phyloP scores from a whole-genome alignment of 495 filamentous ascomycete genomes.

The Aspergillus campestris region DNA sequence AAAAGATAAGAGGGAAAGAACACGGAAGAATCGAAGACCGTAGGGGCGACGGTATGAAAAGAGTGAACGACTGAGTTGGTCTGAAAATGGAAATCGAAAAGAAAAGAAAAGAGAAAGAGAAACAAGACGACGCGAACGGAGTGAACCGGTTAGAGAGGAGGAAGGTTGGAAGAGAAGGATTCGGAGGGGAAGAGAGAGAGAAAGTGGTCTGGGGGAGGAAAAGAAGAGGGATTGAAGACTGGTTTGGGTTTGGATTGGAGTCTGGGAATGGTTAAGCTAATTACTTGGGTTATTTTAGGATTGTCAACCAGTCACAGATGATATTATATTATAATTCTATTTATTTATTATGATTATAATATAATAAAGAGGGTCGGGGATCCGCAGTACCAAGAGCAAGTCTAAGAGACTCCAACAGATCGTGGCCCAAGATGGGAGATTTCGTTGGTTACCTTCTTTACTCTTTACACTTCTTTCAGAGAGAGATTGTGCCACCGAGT shows the following conservation, averaged over 20 bases:
- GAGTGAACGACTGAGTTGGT: slow-evolving; percentile 28
- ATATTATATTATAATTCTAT: neutral
- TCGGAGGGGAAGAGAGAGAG: neutral
- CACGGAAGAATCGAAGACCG: slow-evolving; percentile 3
- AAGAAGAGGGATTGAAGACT: too few species aligned
- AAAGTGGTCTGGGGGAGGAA: neutral
- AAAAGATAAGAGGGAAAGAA: neutral
- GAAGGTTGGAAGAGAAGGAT: slow-evolving; percentile 4
- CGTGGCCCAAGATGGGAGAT: slow-evolving; percentile 2
- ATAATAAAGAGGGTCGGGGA: slow-evolving; percentile 1
- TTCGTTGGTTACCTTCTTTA: neutral
- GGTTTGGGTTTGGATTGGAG: slow-evolving; percentile 4
- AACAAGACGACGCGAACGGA: slow-evolving; percentile 4
- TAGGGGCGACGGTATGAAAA: slow-evolving; percentile 8
- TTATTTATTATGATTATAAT: slow-evolving; percentile 5
- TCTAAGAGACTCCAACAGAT: neutral
- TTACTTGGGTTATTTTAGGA: too few species aligned
- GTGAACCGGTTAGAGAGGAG: slow-evolving; percentile 1
- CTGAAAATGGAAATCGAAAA: slow-evolving; percentile 20
- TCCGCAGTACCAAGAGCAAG: neutral
- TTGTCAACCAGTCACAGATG: too few species aligned
- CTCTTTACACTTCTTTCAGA: too few species aligned
- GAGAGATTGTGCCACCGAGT: too few species aligned
- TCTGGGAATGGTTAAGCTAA: too few species aligned
- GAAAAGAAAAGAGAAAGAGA: slow-evolving; percentile 4